A percentile compares a stretch with the other conserved stretches of the same genome.
Conservation (phyloP, 2,329 filamentous ascomycete species). For the Alternaria sp. region DNA sequence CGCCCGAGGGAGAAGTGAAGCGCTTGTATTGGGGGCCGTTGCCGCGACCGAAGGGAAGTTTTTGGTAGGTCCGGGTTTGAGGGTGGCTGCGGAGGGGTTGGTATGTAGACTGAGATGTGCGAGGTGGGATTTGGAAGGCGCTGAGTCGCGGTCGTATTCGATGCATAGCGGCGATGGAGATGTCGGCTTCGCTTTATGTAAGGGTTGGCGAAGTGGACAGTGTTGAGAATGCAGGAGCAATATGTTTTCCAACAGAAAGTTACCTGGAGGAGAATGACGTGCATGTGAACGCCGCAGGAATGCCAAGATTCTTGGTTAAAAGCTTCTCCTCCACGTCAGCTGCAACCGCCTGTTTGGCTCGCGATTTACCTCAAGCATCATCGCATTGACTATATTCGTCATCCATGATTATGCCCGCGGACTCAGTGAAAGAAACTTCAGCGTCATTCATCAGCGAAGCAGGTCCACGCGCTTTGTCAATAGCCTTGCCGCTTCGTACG, state of each 20-base stretch:
- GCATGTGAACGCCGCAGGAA: conserved; percentile 26
- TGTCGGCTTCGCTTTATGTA: background rate
- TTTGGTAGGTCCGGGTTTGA: conserved; percentile 36
- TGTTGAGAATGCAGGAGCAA: no score
- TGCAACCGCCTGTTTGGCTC: background rate
- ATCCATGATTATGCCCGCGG: background rate
- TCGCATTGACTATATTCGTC: background rate
- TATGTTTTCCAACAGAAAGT: no score
- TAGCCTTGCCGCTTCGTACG: background rate
- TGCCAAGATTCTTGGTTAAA: conserved; percentile 20
- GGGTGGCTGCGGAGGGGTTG: background rate
- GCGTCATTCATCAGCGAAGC: background rate
- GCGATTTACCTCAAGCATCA: background rate
- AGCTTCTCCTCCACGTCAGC: background rate
- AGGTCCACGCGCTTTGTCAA: background rate
- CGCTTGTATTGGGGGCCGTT: conserved; percentile 41
- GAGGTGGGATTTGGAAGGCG: conserved; percentile 13
- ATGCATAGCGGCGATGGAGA: conserved; percentile 22
- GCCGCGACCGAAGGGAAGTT: conserved; percentile 31
- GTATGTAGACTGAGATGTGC: background rate
- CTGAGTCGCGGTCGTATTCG: conserved; percentile 25
- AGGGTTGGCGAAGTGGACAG: background rate
- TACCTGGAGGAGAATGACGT: background rate
- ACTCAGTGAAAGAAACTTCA: no score
- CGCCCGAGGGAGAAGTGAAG: conserved; percentile 32